A percentile compares a stretch with the other conserved stretches of the same genome.
Evolutionary conservation across 2,329 filamentous ascomycete species (phyloP).

Genomic region (Zymoseptoria tritici): DNA sequence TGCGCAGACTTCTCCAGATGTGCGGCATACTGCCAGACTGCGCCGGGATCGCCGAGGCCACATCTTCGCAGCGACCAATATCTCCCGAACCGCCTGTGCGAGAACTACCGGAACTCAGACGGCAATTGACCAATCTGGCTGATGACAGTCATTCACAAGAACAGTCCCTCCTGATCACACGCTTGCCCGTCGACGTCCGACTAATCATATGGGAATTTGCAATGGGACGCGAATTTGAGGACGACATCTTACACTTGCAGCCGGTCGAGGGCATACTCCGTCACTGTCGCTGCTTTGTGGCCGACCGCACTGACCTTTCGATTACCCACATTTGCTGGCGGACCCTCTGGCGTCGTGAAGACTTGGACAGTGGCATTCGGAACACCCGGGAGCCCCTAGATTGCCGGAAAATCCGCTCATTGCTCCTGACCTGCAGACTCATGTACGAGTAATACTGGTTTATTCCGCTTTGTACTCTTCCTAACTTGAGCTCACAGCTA

Average conservation of each 20-base stretch:
- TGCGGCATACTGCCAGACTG: not conserved
- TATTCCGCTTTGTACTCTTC: not conserved
- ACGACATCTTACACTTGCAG: slow-evolving; percentile 5
- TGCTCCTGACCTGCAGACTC: slow-evolving; percentile 3
- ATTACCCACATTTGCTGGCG: slow-evolving; percentile 4
- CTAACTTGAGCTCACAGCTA: not conserved
- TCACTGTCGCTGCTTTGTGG: slow-evolving; percentile 2
- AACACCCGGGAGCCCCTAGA: not conserved
- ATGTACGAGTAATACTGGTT: not conserved
- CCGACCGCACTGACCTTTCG: not conserved
- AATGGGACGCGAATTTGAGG: not conserved
- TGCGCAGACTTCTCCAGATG: not conserved
- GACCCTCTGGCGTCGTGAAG: not conserved
- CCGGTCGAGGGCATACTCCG: slow-evolving; percentile 1
- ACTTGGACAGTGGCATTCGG: not conserved
- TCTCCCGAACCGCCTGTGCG: not conserved
- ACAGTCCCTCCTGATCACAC: not conserved
- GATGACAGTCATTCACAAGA: not conserved
- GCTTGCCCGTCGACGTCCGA: slow-evolving; percentile 2
- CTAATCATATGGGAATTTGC: slow-evolving; percentile 4
- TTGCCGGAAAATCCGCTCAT: not conserved
- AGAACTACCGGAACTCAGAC: not conserved
- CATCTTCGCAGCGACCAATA: too few species aligned
- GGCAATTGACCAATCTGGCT: not conserved
- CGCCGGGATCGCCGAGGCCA: too few species aligned